A percentile compares a stretch with the other conserved stretches of the same genome.
phyloP scores from a whole-genome alignment of 805 yeast species.

The Candida ficus region DNA sequence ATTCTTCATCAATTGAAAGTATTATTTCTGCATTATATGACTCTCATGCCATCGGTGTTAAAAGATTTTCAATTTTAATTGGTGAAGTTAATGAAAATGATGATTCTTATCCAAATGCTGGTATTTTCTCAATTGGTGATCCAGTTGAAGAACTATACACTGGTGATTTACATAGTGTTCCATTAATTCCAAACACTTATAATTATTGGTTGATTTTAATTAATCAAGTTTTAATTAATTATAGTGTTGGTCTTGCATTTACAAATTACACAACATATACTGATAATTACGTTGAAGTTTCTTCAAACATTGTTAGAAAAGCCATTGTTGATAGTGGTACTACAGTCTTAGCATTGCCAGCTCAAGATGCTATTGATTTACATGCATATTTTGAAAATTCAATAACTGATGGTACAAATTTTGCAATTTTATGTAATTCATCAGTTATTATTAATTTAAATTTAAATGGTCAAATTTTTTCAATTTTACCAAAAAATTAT shows the following conservation, averaged over 20 bases:
- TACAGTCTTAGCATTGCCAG: slow-evolving; percentile 52
- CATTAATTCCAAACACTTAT: slow-evolving; percentile 29
- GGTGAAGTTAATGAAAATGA: slow-evolving; percentile 28
- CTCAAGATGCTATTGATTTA: slow-evolving; percentile 45
- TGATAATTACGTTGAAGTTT: slow-evolving; percentile 1
- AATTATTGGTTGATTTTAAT: slow-evolving; percentile 51
- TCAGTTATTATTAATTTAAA: slow-evolving; percentile 35
- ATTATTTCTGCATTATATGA: slow-evolving; percentile 35
- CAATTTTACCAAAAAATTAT: slow-evolving; percentile 39
- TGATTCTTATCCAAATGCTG: slow-evolving; percentile 27
- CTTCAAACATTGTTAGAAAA: slow-evolving; percentile 25
- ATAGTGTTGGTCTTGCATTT: slow-evolving; percentile 28
- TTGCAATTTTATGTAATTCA: slow-evolving; percentile 53
- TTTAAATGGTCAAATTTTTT: slow-evolving; percentile 41
- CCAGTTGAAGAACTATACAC: slow-evolving; percentile 32
- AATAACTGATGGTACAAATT: slow-evolving; percentile 57
- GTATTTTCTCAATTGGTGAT: slow-evolving; percentile 41
- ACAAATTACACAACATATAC: slow-evolving; percentile 14
- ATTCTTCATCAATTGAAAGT: slow-evolving; percentile 32
- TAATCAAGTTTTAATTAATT: slow-evolving; percentile 32
- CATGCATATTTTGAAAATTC: slow-evolving; percentile 48
- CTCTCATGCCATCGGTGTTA: slow-evolving; percentile 29
- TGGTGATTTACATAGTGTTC: slow-evolving; percentile 37
- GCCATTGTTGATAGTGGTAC: slow-evolving; percentile 66
- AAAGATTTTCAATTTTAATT: slow-evolving; percentile 41